Base-by-base conservation (phyloP, 2,329 filamentous ascomycete genomes). In the Trichoderma oligosporum region DNA sequence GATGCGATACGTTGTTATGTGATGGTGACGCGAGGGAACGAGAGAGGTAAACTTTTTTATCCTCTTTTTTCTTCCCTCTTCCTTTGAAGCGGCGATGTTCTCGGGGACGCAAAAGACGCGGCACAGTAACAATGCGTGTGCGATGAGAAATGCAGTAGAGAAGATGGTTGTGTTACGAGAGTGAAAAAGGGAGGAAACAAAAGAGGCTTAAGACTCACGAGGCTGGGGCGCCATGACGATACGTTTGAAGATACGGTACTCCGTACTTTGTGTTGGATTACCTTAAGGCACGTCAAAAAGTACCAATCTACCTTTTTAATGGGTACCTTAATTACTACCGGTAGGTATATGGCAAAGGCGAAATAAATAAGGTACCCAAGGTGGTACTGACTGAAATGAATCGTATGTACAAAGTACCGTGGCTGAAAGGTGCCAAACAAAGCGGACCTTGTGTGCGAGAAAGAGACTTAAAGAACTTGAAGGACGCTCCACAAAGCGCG, bases 221-320 rank as follows among this genome's bases (percentile, higher is more conserved):
- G 66, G 64, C 57, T 66, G 64, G 54, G 66, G 66, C 59, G 65
- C 66, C 66, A 68, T 68, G 51, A 52, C 54, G 59, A 59, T 49
- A 44, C 45, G 54, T 54, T 33, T n/a, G n/a, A 53, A 47, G 51
- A 44, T 56, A 55, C 48, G 47, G n/a, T n/a, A n/a, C n/a, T n/a
- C n/a, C n/a, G n/a, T n/a, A n/a, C n/a, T n/a, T 38, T n/a, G 35
- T 38, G 35, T 38, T 38, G 35, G 35, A 18, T 14, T n/a, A n/a
- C n/a, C n/a, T n/a, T n/a, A n/a, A n/a, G n/a, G n/a, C n/a, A n/a
- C n/a, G n/a, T n/a, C n/a, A n/a, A n/a, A n/a, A n/a, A n/a, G n/a
- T n/a, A n/a, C n/a, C n/a, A n/a, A n/a, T n/a, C n/a, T n/a, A n/a
- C n/a, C n/a, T n/a, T n/a, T n/a, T n/a, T n/a, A n/a, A n/a, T n/a